Evolutionary conservation across 176 grass and related monocot species (phyloP), one percentile per base, ranked within the genome.

Genomic region (Eleusine coracana): DNA sequence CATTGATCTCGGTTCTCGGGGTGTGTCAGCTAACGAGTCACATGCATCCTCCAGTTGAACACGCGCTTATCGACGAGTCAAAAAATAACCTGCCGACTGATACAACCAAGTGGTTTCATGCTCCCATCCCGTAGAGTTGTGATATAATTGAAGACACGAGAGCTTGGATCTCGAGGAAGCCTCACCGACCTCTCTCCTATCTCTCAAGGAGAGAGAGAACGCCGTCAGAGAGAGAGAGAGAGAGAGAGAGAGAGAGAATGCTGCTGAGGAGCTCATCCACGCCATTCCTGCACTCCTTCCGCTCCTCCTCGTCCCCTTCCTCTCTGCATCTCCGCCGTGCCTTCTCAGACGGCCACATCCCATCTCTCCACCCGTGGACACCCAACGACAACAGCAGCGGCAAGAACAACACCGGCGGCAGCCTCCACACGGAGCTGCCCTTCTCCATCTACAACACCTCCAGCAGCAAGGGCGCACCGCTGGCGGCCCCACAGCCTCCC

Each of bases 341-440:
- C 91, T 78, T 83, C 80, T 98, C 96, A 44, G 79, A 87, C 80
- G 31, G 82, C 73, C 83, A 91, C 73, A 28, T 98, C 77, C 82
- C 75, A 0, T 91, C 86, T 36, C 82, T 90, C 66, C 82, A 83
- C 70, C 76, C 66, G 31, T 31, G 58, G 18, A 52, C 63, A 67
- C 58, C 82, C 66, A 8, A 59, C 52, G 34, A 65, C 36, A 31
- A 16, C 74, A 63, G 23, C 70, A 71, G 41, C 41, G 9, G 41
- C 41, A 1, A 7, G 7, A 44, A 25, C 0, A 60, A 12, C 63
- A 42, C 71, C 72, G 23, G 60, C 49, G 21, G 55, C 49, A 13
- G 55, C 50, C 88, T 95, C 72, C 85, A 81, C 74, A 79, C 91
- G 16, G 87, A 86, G 83, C 91, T 88, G 41, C 92, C 91, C n/a